phyloP scores from a whole-genome alignment of 371 early-diverging fungal species.

The Actinomucor elegans region DNA sequence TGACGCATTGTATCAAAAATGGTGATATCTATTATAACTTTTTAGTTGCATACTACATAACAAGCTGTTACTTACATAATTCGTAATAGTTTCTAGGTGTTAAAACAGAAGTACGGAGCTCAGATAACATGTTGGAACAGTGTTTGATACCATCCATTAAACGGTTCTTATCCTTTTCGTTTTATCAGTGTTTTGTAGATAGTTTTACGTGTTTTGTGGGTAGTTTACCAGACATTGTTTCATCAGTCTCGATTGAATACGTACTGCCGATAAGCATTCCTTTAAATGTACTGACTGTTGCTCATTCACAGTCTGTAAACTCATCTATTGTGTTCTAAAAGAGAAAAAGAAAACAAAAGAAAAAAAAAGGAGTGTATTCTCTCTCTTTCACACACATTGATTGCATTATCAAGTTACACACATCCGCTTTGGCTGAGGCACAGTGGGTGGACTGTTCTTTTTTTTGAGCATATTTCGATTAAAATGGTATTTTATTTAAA shows the following conservation, averaged over 20 bases:
- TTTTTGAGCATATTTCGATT: too few relatives aligned
- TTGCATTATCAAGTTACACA: too few relatives aligned
- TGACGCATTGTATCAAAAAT: conserved; percentile 92
- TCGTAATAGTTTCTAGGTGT: conserved; percentile 96
- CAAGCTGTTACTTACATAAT: conserved; percentile 68
- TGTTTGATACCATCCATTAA: conserved; percentile 94
- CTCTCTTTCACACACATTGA: too few relatives aligned
- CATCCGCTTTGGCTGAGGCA: too few relatives aligned
- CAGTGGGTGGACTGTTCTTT: too few relatives aligned
- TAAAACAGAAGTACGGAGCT: conserved; percentile 87
- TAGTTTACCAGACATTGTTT: conserved; percentile 80
- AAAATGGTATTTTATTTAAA: too few relatives aligned
- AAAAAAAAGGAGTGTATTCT: background rate
- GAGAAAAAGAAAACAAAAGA: background rate
- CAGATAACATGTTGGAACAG: conserved; percentile 91
- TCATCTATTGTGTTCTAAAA: background rate
- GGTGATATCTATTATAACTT: conserved; percentile 73
- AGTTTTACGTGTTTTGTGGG: too few relatives aligned
- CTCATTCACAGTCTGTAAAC: conserved; percentile 28
- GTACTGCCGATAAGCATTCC: conserved; percentile 84
- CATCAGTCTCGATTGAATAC: conserved; percentile 89
- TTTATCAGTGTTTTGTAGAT: background rate
- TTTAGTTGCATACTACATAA: background rate
- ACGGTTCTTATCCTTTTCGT: conserved; percentile 71
- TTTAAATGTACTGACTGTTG: conserved; percentile 84